Evolutionary conservation across 306 rosid genomes (phyloP), one percentile per base, ranked within the genome.

Genomic region (Macrotyloma uniflorum): DNA sequence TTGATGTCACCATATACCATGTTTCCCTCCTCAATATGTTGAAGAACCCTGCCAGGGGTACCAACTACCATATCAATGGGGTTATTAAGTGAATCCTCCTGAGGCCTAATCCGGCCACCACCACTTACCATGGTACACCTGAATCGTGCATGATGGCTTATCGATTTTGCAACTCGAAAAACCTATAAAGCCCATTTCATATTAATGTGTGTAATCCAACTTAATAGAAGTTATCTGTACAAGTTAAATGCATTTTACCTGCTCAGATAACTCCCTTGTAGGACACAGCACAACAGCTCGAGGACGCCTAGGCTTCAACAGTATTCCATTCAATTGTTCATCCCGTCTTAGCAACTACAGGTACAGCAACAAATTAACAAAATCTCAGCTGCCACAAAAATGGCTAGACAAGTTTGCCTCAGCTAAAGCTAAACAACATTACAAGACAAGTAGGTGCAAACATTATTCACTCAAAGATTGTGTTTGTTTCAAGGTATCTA

Each of bases 51-150:
- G 3, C 99, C 97, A 43, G 99, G 98, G 72, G 99, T 95, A 46
- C 98, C 99, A 43, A 95, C 97, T 67, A 95, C 96, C 91, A 93
- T 78, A 75, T 93, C 99, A 4, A 91, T 87, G 69, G 98, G 94
- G 80, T 86, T 87, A 83, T 85, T 91, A 73, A 93, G 84, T 0
- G 97, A 88, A 59, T 95, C 99, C 85, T 95, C 98, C 75, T 95
- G 98, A 43, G 98, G 97, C 87, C 93, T 87, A 49, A 89, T 70
- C 77, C 96, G 87, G 79, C 97, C 98, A 38, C 99, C 99, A 23
- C 99, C 99, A 61, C 99, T 93, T 59, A 93, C 97, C 97, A 91
- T 91, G 18, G 96, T 92, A 75, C 90, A 86, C 86, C 97, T 86
- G 82, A 95, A 89, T 33, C 98, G 87, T 6, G 98, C 97, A 75